Conservation (phyloP, 257 asterid species). For the Nicotiana sylvestris region DNA sequence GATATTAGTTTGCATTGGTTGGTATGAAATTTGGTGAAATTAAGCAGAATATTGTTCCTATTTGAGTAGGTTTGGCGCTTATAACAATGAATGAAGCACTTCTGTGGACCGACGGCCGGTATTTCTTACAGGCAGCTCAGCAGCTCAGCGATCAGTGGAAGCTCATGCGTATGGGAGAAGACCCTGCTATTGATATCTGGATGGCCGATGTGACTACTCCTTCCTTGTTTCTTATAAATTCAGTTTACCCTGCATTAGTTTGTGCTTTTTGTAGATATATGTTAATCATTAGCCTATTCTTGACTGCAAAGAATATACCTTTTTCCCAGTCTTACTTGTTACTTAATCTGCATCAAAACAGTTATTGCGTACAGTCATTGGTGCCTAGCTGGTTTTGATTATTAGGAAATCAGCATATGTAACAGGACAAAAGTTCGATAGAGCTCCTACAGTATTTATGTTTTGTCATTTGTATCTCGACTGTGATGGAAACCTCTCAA, state of each 20-base stretch:
- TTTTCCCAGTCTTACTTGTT: background rate
- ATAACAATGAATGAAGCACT: slow-evolving; percentile 74
- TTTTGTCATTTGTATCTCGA: background rate
- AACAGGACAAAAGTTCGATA: background rate
- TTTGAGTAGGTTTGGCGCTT: slow-evolving; percentile 68
- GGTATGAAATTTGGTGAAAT: background rate
- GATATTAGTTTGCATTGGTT: background rate
- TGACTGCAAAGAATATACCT: background rate
- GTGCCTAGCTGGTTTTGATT: background rate
- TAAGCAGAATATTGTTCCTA: background rate
- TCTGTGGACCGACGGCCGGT: slow-evolving; percentile 93
- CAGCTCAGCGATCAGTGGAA: slow-evolving; percentile 84
- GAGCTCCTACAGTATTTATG: background rate
- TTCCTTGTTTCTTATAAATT: background rate
- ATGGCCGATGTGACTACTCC: slow-evolving; percentile 69
- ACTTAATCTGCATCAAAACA: background rate
- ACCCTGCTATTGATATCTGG: slow-evolving; percentile 79
- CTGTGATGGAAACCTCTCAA: background rate
- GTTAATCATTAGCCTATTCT: background rate
- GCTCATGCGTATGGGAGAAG: slow-evolving; percentile 91
- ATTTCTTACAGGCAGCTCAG: slow-evolving; percentile 83
- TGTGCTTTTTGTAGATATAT: background rate
- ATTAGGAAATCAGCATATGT: background rate
- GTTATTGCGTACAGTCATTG: background rate
- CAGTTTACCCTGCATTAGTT: background rate